A percentile compares a stretch with the other conserved stretches of the same genome.
Conservation (phyloP, 768 basidiomycete genomes). For the Pleurotus pulmonarius region DNA sequence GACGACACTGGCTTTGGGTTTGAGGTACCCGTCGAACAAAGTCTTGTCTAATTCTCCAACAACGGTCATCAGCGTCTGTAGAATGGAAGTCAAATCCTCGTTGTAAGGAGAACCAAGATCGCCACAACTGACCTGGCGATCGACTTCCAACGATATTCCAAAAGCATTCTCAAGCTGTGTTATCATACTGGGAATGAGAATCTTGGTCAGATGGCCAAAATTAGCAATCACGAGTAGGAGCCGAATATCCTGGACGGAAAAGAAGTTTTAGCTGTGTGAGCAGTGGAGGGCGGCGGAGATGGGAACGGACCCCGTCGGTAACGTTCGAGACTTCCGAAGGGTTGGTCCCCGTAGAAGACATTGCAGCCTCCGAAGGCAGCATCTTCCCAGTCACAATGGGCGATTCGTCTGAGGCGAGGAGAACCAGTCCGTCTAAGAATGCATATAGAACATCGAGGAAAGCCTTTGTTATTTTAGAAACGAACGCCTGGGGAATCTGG, state of each 20-base stretch:
- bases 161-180: conserved; percentile 76
- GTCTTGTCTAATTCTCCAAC: conserved; percentile 83
- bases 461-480: conserved; percentile 72
- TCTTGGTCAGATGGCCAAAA: conserved; percentile 68
- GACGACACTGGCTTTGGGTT: conserved; percentile 71
- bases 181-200: conserved; percentile 75
- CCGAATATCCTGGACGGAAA: conserved; percentile 65
- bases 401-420: conserved; percentile 71
- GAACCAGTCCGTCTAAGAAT: conserved; percentile 82
- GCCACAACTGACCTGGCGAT: conserved; percentile 52
- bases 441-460: conserved; percentile 85
- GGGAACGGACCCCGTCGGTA: conserved; percentile 50
- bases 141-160: conserved; percentile 65
- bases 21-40: conserved; percentile 85
- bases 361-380: conserved; percentile 23
- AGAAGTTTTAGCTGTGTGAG: conserved; percentile 1
- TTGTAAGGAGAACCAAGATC: conserved; percentile 2
- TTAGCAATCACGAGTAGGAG: conserved; percentile 89
- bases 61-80: conserved; percentile 69
- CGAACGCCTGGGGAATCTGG: conserved; percentile 57
- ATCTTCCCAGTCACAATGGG: conserved; percentile 39
- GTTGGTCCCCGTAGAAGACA: conserved; percentile 35
- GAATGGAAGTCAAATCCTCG: conserved; percentile 9
- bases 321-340: conserved; percentile 57
- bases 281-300: conserved; percentile 4